Base-by-base conservation (phyloP, 1,284 basidiomycete genomes). In the Omphalotus olearius region DNA sequence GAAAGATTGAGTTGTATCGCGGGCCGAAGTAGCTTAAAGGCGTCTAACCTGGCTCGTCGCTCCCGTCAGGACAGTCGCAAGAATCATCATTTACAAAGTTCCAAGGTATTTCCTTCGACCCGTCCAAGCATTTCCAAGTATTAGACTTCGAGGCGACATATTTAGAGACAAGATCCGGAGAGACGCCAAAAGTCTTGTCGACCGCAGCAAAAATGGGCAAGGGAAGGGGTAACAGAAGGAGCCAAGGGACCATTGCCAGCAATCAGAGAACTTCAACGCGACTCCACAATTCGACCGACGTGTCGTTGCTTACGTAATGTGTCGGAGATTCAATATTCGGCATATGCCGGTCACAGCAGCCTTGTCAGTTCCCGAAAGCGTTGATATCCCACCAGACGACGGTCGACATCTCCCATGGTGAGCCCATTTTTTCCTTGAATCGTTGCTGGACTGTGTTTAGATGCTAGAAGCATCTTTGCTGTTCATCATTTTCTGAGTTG, bases 61-160 rank as follows among this genome's bases (percentile, higher is more conserved):
- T 93, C 10, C 94, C 93, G 63, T 98, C 95, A 33, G 75, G 74
- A 65, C 94, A 98, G 70, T 98, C 94, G 65, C 94, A 98, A 64
- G 88, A 95, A 68, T 98, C 93, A 65, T 98, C 93, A 65, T 98
- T 98, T 47, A 98, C 83, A 14, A 88, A 82, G 23, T 72, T 70
- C 81, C 85, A 91, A 2, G 84, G 70, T 54, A 91, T 89, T 54
- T 79, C 74, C 62, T 83, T 84, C 0, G 80, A 82, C 17, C 83
- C 83, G 61, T 91, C 84, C 54, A 91, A 66, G 69, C 88, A 91
- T 58, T 69, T 76, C 88, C 88, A 91, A 28, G 69, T 73, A 45
- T 74, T 72, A n/a, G 73, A 69, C 40, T 67, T 66, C 18, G 66
- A 63, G 16, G 79, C 70, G 2, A 64, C 63, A 60, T 84, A 84